Evolutionary conservation across 345 rosid species (phyloP).

Genomic region (Pelargonium nanum): DNA sequence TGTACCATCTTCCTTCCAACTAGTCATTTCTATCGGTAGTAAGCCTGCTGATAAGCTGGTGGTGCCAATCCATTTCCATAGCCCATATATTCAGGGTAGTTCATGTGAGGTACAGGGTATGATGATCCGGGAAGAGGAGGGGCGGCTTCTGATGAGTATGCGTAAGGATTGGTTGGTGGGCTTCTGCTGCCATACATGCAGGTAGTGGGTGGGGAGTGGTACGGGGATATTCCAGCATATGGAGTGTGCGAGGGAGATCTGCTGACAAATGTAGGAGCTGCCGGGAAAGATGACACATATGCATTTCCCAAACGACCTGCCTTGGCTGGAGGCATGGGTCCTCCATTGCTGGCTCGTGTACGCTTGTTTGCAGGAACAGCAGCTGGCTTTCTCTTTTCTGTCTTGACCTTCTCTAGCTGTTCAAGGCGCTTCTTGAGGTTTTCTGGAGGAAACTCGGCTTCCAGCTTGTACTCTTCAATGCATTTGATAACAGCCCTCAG

Average conservation of each 20-base stretch:
- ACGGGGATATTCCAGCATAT: slow-evolving; percentile 47
- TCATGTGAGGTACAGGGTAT: slow-evolving; percentile 50
- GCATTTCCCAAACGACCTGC: slow-evolving; percentile 92
- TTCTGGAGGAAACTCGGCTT: slow-evolving; percentile 70
- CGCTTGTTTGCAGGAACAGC: slow-evolving; percentile 87
- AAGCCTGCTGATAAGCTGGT: slow-evolving; percentile 74
- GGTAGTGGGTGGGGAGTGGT: slow-evolving; percentile 64
- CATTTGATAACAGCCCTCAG: slow-evolving; percentile 82
- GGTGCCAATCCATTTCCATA: slow-evolving; percentile 51
- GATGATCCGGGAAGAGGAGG: slow-evolving; percentile 38
- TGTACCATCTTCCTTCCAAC: slow-evolving; percentile 51
- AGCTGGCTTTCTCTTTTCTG: slow-evolving; percentile 74
- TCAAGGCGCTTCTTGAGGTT: slow-evolving; percentile 95
- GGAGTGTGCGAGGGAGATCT: slow-evolving; percentile 81
- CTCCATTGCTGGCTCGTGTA: slow-evolving; percentile 77
- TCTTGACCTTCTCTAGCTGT: slow-evolving; percentile 92
- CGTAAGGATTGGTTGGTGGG: slow-evolving; percentile 41
- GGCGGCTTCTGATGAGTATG: slow-evolving; percentile 53
- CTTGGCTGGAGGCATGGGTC: slow-evolving; percentile 99
- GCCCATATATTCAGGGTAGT: slow-evolving; percentile 47
- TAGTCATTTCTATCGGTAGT: slow-evolving; percentile 62
- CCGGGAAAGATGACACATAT: slow-evolving; percentile 85
- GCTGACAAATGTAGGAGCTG: slow-evolving; percentile 59
- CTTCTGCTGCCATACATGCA: slow-evolving; percentile 50
- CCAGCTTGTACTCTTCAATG: slow-evolving; percentile 96